A percentile compares a stretch with the other conserved stretches of the same genome.
phyloP scores from a whole-genome alignment of 805 yeast genomes.

The Isabelozyma gotoi region DNA sequence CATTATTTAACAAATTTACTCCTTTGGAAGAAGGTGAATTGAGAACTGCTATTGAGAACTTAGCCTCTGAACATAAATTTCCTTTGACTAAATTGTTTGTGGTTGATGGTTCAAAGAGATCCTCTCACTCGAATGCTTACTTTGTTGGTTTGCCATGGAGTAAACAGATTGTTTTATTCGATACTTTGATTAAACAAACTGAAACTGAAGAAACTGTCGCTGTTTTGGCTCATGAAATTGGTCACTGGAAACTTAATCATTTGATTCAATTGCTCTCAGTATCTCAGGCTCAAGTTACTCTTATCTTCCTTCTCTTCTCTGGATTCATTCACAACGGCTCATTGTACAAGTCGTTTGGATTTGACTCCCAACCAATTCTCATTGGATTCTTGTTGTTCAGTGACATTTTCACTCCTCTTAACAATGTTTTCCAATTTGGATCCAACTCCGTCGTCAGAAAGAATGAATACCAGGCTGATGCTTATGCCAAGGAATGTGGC shows the following conservation, averaged over 20 bases:
- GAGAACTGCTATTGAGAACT: slow-evolving; percentile 73
- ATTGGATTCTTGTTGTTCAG: slow-evolving; percentile 80
- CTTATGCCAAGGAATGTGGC: slow-evolving; percentile 75
- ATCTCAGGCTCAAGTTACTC: slow-evolving; percentile 62
- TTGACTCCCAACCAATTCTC: slow-evolving; percentile 65
- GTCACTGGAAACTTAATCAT: slow-evolving; percentile 95
- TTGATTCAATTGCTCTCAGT: slow-evolving; percentile 71
- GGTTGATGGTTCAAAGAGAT: slow-evolving; percentile 95
- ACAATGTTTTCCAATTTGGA: slow-evolving; percentile 62
- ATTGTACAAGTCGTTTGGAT: slow-evolving; percentile 78
- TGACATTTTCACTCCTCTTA: slow-evolving; percentile 77
- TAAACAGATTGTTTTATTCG: slow-evolving; percentile 91
- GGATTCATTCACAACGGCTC: slow-evolving; percentile 79
- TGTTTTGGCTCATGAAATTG: slow-evolving; percentile 96
- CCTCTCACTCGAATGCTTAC: slow-evolving; percentile 95
- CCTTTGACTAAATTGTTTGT: slow-evolving; percentile 86
- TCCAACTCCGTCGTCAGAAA: slow-evolving; percentile 76
- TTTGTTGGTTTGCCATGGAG: slow-evolving; percentile 96
- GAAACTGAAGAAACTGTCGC: slow-evolving; percentile 82
- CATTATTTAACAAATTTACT: slow-evolving; percentile 86
- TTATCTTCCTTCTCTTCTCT: slow-evolving; percentile 71
- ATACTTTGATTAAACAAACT: slow-evolving; percentile 82
- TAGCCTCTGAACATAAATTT: slow-evolving; percentile 75
- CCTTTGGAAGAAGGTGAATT: slow-evolving; percentile 91
- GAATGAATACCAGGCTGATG: slow-evolving; percentile 93